Percentiles rank a stretch among this genome's conserved stretches.
phyloP scores from a whole-genome alignment of 164 flowering plant species.

The Annona cherimola region DNA sequence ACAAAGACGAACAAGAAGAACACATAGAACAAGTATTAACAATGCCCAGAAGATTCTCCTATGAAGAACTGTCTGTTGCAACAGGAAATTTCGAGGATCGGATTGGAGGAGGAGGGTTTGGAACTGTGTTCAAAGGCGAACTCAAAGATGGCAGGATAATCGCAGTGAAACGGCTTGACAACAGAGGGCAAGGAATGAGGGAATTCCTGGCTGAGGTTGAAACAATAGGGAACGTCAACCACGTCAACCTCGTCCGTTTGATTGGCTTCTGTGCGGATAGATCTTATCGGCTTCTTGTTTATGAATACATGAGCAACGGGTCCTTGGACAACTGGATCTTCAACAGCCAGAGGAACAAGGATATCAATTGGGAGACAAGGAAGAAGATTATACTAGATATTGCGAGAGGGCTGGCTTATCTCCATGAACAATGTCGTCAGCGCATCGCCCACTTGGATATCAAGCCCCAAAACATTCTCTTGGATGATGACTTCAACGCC shows the following conservation, averaged over 20 bases:
- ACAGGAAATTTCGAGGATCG: not conserved
- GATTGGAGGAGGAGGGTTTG: constrained; percentile 15
- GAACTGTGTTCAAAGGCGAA: constrained; percentile 11
- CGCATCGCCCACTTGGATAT: constrained; percentile 10
- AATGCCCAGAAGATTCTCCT: constrained; percentile 7
- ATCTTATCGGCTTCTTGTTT: constrained; percentile 8
- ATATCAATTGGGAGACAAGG: constrained; percentile 10
- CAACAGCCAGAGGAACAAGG: not conserved
- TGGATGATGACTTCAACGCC: constrained; percentile 17
- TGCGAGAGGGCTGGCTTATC: constrained; percentile 8
- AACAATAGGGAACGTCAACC: constrained; percentile 10
- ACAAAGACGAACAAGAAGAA: constrained; percentile 9
- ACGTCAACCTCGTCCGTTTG: constrained; percentile 10
- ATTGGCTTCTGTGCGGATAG: constrained; percentile 12
- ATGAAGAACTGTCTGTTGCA: not conserved
- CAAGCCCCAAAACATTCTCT: constrained; percentile 12
- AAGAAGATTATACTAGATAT: not conserved
- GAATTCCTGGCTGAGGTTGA: constrained; percentile 12
- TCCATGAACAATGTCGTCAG: constrained; percentile 12
- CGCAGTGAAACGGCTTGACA: constrained; percentile 11
- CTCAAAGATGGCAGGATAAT: constrained; percentile 8
- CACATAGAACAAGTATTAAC: constrained; percentile 16
- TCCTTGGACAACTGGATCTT: constrained; percentile 12
- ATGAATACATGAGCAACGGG: constrained; percentile 15
- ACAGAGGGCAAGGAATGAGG: constrained; percentile 8